These are phyloP conservation scores for Austropuccinia psidii DNA, from an alignment of 1,284 basidiomycete genomes.

Conservation along the genomic window DNA sequence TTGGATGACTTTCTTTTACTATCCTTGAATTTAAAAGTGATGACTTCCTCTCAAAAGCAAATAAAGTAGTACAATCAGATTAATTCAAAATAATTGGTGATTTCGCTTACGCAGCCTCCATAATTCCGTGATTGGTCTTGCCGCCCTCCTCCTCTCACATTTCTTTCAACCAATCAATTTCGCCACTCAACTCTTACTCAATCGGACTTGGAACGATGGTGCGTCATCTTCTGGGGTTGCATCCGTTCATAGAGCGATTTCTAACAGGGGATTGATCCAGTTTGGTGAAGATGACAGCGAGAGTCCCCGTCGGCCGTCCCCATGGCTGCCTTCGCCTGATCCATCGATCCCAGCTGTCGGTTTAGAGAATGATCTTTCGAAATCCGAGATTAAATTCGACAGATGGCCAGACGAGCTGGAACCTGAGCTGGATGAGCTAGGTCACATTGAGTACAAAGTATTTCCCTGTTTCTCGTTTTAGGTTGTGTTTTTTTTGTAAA, in stretches of 20 bases:
- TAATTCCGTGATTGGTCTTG: too few species aligned
- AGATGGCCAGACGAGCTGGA: conserved; percentile 37
- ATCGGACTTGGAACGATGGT: not conserved
- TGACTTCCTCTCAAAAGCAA: too few species aligned
- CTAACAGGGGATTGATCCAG: not conserved
- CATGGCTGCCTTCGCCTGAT: conserved; percentile 9
- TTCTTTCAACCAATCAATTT: not conserved
- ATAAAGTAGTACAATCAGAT: too few species aligned
- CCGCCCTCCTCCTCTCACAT: not conserved
- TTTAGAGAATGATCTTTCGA: not conserved
- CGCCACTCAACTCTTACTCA: not conserved
- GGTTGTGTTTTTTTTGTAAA: not conserved
- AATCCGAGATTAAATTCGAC: not conserved
- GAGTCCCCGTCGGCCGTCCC: conserved; percentile 29
- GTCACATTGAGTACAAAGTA: conserved; percentile 47
- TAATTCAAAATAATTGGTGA: too few species aligned
- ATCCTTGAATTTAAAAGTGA: too few species aligned
- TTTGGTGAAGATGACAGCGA: conserved; percentile 35
- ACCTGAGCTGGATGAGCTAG: conserved; percentile 45
- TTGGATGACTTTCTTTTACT: too few species aligned
- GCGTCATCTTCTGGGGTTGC: not conserved
- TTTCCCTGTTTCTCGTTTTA: not conserved
- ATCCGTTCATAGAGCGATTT: not conserved
- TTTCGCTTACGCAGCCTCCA: too few species aligned
- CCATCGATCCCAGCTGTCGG: not conserved